Evolutionary conservation across 164 flowering plant genomes (phyloP), one percentile per base, ranked within the genome.

Genomic region (Vitis vinifera): DNA sequence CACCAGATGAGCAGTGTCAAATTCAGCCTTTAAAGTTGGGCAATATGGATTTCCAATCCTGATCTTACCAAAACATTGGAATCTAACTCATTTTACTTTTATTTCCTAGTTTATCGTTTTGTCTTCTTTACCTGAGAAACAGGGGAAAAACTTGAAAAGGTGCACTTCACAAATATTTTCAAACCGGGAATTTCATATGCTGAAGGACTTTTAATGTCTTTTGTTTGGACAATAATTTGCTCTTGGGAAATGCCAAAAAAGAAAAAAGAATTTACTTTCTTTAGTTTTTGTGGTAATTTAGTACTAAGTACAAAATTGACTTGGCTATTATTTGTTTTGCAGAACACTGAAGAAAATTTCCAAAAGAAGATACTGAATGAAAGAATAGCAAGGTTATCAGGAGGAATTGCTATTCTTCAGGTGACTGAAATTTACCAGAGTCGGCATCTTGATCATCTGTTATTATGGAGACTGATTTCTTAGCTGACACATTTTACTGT

Each of bases 361-460:
- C 88, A 85, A 57, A 91, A 89, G 89, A 87, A 91, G 70, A 86
- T 89, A 67, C 65, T 94, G 76, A 86, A 88, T 67, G 97, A 94
- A 75, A 82, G 98, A 81, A 87, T 92, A 68, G 97, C 97, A 23
- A 85, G 91, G 65, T 75, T 94, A 59, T 85, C 89, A n/a, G 92
- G 97, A 3, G 89, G 93, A 59, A 88, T 94, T 71, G 97, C 97
- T 56, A 85, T 91, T 79, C 70, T 94, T 76, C 92, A 88, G 93
- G 98, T 94, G 70, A 77, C 16, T 44, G 9, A 44, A 62, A 11
- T 51, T 51, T 62, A 60, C 58, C 14, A 12, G 47, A 59, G 8
- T 29, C 51, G 63, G 37, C 62, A 63, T 49, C 47, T 61, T 52
- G 15, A 63, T 14, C 57, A 6, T 58, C 3, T 58, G 69, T 29